Percentiles rank a stretch among this genome's conserved stretches.
phyloP scores from a whole-genome alignment of 2,329 filamentous ascomycete species.

The Colletotrichum incanum region DNA sequence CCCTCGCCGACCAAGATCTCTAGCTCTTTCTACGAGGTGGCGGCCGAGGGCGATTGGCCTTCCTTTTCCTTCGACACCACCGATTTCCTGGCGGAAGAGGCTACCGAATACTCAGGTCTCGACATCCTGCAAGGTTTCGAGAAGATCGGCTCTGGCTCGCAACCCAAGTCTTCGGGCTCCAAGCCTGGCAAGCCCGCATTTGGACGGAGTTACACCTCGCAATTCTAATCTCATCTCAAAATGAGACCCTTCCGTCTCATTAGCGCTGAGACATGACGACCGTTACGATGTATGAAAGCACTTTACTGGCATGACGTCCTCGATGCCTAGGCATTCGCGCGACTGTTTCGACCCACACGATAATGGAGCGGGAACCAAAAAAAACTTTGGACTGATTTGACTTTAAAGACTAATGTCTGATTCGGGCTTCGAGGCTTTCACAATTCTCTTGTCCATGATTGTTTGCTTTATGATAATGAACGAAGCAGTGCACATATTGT shows the following conservation, averaged over 20 bases:
- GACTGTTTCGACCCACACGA: conserved; percentile 41
- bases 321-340: conserved; percentile 34
- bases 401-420: conserved; percentile 42
- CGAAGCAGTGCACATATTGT: conserved; percentile 42
- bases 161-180: conserved; percentile 51
- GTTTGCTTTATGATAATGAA: conserved; percentile 44
- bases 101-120: conserved; percentile 72
- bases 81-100: conserved; percentile 72
- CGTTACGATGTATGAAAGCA: conserved; percentile 45
- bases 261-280: conserved; percentile 40
- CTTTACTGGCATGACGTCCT: conserved; percentile 42
- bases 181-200: conserved; percentile 54
- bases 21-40: conserved; percentile 51
- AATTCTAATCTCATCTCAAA: conserved; percentile 50
- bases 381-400: conserved; percentile 30
- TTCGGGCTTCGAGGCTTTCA: conserved; percentile 39
- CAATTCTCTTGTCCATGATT: conserved; percentile 39
- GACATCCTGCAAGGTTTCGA: conserved; percentile 84
- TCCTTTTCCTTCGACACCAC: conserved; percentile 58
- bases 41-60: conserved; percentile 58
- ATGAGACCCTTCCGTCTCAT: conserved; percentile 34
- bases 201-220: conserved; percentile 56
- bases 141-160: conserved; percentile 74
- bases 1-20: conserved; percentile 68
- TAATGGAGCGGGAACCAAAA: conserved; percentile 38